Evolutionary conservation across 768 basidiomycete genomes (phyloP).

Genomic region (Agaricus subrufescens): DNA sequence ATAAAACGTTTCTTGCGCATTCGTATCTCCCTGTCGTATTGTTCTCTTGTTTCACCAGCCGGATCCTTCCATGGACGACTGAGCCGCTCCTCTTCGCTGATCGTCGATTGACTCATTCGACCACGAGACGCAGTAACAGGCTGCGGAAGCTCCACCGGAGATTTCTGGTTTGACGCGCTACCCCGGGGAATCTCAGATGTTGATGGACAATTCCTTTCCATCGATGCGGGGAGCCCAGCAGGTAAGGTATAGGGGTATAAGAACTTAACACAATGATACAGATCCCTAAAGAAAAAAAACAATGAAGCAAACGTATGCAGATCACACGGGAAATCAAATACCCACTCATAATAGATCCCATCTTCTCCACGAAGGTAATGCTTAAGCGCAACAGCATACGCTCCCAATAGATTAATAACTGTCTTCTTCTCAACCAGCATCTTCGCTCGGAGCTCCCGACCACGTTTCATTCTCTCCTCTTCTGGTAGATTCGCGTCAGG

Average conservation of each 20-base stretch:
- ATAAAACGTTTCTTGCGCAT: constrained; percentile 22
- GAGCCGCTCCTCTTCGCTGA: background rate
- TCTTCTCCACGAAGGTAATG: constrained; percentile 66
- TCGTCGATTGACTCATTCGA: background rate
- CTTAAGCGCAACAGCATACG: constrained; percentile 61
- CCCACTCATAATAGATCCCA: constrained; percentile 41
- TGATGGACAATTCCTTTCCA: background rate
- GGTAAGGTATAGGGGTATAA: constrained; percentile 63
- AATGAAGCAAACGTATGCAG: background rate
- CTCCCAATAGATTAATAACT: constrained; percentile 61
- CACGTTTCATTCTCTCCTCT: constrained; percentile 12
- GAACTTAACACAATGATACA: constrained; percentile 69
- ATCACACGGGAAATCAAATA: constrained; percentile 1
- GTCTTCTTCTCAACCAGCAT: constrained; percentile 65
- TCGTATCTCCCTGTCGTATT: background rate
- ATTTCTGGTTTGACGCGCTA: background rate
- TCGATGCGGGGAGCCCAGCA: constrained; percentile 36
- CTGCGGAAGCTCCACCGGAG: constrained; percentile 21
- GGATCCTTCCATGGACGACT: background rate
- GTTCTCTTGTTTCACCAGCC: background rate
- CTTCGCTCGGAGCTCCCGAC: constrained; percentile 35
- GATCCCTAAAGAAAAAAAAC: constrained; percentile 33
- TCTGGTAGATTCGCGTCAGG: constrained; percentile 2
- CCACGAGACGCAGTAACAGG: constrained; percentile 6
- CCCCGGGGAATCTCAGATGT: background rate